Percentiles rank a stretch among this genome's conserved stretches.
Conservation (phyloP, 1,139 yeast genomes). For the Suhomyces panamericanus region DNA sequence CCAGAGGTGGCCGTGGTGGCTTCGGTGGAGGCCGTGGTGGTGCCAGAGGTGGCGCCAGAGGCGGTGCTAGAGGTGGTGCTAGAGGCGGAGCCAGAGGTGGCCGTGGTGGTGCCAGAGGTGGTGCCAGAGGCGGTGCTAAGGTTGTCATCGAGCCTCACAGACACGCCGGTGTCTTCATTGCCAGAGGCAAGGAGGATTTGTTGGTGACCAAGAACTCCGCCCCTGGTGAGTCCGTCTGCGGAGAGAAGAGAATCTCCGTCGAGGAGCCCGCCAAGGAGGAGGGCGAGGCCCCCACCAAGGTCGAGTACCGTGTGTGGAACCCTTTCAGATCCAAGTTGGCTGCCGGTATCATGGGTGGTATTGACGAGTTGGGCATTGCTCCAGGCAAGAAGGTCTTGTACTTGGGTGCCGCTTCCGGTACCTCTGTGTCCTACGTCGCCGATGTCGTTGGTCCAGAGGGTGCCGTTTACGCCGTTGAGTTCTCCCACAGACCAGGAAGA, state of each 20-base stretch:
- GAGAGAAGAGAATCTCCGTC: conserved; percentile 92
- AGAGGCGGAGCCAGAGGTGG: conserved; percentile 63
- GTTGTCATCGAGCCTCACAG: conserved; percentile 98
- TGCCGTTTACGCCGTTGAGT: conserved; percentile 96
- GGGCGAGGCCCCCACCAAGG: conserved; percentile 87
- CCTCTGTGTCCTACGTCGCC: conserved; percentile 97
- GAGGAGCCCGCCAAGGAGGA: conserved; percentile 91
- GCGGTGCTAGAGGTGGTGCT: conserved; percentile 47
- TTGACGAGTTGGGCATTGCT: conserved; percentile 93
- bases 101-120: conserved; percentile 76
- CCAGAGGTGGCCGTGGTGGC: conserved; percentile 34
- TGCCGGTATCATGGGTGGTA: conserved; percentile 99
- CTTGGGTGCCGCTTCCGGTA: conserved; percentile 99
- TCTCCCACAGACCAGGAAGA: conserved; percentile 99
- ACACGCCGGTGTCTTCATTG: conserved; percentile 97
- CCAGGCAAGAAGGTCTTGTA: conserved; percentile 98
- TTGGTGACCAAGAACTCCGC: conserved; percentile 94
- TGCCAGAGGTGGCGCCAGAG: conserved; percentile 43
- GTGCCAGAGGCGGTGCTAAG: conserved; percentile 84
- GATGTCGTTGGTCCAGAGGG: conserved; percentile 99
- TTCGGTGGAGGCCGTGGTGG: conserved; percentile 49
- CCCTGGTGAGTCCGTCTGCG: conserved; percentile 98
- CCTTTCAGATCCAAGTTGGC: conserved; percentile 99
- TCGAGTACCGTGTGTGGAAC: conserved; percentile 99
- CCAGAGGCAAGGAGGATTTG: conserved; percentile 99